Conservation (phyloP, 371 early-diverging fungal species). For the Rhizopus stolonifer region DNA sequence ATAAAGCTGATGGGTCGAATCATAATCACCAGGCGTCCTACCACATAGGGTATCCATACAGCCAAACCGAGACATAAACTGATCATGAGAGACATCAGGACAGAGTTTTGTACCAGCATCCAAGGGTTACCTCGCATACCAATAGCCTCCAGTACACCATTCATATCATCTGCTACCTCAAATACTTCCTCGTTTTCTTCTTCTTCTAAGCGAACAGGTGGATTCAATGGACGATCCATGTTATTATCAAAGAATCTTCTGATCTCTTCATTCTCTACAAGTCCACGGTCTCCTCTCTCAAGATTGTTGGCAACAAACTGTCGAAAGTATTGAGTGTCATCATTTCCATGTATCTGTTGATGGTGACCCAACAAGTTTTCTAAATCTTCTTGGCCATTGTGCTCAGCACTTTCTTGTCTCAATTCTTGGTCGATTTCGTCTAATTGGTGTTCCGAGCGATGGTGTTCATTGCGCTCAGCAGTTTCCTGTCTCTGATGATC, state of each 20-base stretch:
- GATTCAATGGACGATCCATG: too few relatives aligned
- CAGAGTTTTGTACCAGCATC: conserved; percentile 71
- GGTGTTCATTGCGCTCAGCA: neutral
- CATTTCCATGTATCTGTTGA: too few relatives aligned
- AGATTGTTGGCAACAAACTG: too few relatives aligned
- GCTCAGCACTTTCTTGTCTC: too few relatives aligned
- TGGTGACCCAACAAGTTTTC: too few relatives aligned
- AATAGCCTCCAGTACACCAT: conserved; percentile 80
- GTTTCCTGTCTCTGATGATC: neutral
- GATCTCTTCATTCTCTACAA: too few relatives aligned
- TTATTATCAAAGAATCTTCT: too few relatives aligned
- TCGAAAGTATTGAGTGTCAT: too few relatives aligned
- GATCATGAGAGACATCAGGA: conserved; percentile 71
- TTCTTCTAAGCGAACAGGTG: neutral
- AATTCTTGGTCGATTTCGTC: too few relatives aligned
- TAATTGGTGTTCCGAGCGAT: too few relatives aligned
- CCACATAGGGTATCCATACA: conserved; percentile 71
- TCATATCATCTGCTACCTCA: conserved; percentile 62
- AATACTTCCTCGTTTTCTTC: conserved; percentile 24
- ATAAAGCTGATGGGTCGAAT: conserved; percentile 50
- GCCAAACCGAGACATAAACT: conserved; percentile 66
- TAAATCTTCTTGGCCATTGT: too few relatives aligned
- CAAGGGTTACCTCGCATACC: conserved; percentile 83
- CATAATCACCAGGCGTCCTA: conserved; percentile 56
- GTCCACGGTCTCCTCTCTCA: too few relatives aligned